These are phyloP conservation scores for Phytophthora megakarya DNA, from an alignment of 352 stramenopile genomes.

Conservation along the genomic window DNA sequence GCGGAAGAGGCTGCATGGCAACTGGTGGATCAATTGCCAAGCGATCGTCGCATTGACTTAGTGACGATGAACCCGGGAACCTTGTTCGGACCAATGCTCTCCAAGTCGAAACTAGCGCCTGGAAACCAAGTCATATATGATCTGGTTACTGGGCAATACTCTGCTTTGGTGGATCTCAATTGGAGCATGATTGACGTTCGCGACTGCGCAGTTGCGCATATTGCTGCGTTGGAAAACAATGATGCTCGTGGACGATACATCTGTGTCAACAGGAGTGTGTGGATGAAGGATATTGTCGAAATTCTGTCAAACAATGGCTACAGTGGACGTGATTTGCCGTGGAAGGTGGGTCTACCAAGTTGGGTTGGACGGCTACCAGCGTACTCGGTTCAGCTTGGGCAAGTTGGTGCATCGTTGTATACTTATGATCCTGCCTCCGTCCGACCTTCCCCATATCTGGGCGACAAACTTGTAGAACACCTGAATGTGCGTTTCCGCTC, in stretches of 20 bases:
- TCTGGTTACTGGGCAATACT: constrained; percentile 86
- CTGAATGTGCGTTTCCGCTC: constrained; percentile 81
- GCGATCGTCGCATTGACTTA: constrained; percentile 82
- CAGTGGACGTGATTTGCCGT: constrained; percentile 86
- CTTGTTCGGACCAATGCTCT: constrained; percentile 81
- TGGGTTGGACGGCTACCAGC: constrained; percentile 86
- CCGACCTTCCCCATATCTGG: constrained; percentile 77
- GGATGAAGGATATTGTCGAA: constrained; percentile 90
- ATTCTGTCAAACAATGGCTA: constrained; percentile 84
- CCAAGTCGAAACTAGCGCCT: constrained; percentile 80
- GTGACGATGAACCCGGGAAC: constrained; percentile 89
- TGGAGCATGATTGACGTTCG: constrained; percentile 89
- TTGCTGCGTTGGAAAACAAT: constrained; percentile 83
- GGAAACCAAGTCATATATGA: constrained; percentile 90
- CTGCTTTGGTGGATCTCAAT: constrained; percentile 86
- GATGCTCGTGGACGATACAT: constrained; percentile 86
- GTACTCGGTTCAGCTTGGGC: constrained; percentile 84
- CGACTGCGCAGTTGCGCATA: constrained; percentile 81
- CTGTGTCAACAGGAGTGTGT: constrained; percentile 83
- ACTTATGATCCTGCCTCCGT: constrained; percentile 56
- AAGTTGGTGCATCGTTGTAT: constrained; percentile 83
- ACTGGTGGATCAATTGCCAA: constrained; percentile 84
- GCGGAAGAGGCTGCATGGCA: constrained; percentile 88
- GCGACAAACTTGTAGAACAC: constrained; percentile 80
- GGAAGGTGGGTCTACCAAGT: constrained; percentile 76